phyloP scores from a whole-genome alignment of 768 basidiomycete species.

The Mycena indigotica region DNA sequence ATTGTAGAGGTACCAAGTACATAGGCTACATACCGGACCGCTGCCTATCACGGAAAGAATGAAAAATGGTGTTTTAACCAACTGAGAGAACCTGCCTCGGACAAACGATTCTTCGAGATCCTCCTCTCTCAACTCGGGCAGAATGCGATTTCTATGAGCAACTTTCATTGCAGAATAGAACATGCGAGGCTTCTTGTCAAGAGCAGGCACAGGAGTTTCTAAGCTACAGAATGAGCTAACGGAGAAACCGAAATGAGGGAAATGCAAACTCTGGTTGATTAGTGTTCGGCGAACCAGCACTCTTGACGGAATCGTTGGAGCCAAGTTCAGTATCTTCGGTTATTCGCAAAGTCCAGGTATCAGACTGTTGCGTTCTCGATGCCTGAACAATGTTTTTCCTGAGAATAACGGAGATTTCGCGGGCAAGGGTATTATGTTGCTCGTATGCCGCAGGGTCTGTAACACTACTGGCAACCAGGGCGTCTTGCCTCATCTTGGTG shows the following conservation, averaged over 20 bases:
- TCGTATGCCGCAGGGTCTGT: constrained; percentile 52
- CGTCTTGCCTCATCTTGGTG: constrained; percentile 65
- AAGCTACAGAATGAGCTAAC: constrained; percentile 19
- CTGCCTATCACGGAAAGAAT: constrained; percentile 56
- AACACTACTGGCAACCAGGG: constrained; percentile 41
- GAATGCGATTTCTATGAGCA: constrained; percentile 60
- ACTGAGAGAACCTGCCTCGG: constrained; percentile 54
- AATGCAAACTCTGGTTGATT: constrained; percentile 48
- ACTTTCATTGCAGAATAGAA: constrained; percentile 74
- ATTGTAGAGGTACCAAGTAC: constrained; percentile 24
- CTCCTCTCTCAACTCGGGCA: constrained; percentile 72
- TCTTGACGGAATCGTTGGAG: constrained; percentile 78
- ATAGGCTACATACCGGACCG: constrained; percentile 59
- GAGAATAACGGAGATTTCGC: constrained; percentile 74
- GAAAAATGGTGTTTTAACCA: neutral
- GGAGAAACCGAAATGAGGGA: constrained; percentile 23
- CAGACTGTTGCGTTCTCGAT: constrained; percentile 41
- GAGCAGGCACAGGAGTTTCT: constrained; percentile 32
- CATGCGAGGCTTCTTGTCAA: constrained; percentile 33
- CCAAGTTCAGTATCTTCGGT: constrained; percentile 86
- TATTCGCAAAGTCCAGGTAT: constrained; percentile 68
- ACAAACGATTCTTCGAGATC: constrained; percentile 90
- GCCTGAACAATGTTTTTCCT: constrained; percentile 88
- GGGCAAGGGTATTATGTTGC: constrained; percentile 58
- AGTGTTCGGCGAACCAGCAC: constrained; percentile 49